These are phyloP conservation scores for Penicillium sp. DNA, from an alignment of 2,329 filamentous ascomycete genomes.

Conservation along the genomic window DNA sequence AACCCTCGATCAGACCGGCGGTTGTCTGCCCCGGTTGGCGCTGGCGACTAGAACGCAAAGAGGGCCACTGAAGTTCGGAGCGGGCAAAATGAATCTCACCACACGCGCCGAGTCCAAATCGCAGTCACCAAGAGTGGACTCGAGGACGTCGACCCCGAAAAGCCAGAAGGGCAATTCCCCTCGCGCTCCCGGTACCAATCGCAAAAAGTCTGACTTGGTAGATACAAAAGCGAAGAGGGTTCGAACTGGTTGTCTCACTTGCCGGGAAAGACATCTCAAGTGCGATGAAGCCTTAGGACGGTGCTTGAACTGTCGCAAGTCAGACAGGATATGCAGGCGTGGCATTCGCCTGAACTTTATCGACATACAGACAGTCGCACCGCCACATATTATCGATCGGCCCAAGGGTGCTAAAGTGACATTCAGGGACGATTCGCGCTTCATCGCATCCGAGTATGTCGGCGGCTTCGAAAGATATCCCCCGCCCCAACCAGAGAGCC, in stretches of 20 bases:
- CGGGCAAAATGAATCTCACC: conserved; percentile 23
- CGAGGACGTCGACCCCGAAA: conserved; percentile 19
- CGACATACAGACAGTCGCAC: conserved; percentile 74
- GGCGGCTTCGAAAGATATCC: conserved; percentile 78
- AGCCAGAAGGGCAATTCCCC: conserved; percentile 22
- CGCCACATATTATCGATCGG: conserved; percentile 62
- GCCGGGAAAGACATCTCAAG: conserved; percentile 85
- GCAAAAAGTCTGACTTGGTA: conserved; percentile 29
- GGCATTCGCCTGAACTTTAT: conserved; percentile 91
- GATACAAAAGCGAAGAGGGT: conserved; percentile 76
- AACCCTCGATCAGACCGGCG: conserved; percentile 13
- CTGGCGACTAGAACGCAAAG: conserved; percentile 22
- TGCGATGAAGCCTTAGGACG: conserved; percentile 75
- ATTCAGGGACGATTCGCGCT: conserved; percentile 86
- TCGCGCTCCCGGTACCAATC: conserved; percentile 20
- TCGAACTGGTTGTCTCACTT: conserved; percentile 88
- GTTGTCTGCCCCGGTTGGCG: conserved; percentile 14
- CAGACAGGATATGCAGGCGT: conserved; percentile 80
- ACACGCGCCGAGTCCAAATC: conserved; percentile 19
- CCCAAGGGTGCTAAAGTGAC: conserved; percentile 71
- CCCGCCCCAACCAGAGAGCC: conserved; percentile 50
- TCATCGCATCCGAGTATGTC: conserved; percentile 87
- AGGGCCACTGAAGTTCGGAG: neutral
- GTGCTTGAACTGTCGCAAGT: conserved; percentile 84
- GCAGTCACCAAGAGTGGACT: conserved; percentile 12